Base-by-base conservation (phyloP, 139 green algal genomes). In the Ettlia oleoabundans region DNA sequence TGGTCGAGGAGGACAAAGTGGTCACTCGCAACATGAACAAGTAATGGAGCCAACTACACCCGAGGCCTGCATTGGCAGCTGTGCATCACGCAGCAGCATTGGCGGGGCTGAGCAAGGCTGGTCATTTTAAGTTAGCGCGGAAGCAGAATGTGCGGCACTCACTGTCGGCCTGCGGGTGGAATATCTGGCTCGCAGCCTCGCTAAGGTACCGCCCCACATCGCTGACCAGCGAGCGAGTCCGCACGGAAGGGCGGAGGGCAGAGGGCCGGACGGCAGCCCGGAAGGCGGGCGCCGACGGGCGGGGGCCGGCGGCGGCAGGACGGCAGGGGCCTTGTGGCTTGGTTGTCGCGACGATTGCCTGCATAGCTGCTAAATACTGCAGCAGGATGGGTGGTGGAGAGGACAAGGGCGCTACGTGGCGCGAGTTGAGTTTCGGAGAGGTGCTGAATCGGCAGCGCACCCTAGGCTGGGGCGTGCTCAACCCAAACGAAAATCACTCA, bases 141-240 rank as follows among this genome's bases (percentile, higher is more conserved):
- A 41, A 15, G 35, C 42, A 37, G 13, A 7, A 43, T 24, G 13
- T 55, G 37, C n/a, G 18, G 1, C 40, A 35, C 75, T 72, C 75
- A 67, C 51, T 52, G 67, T 84, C 63, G 28, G 38, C 22, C 79
- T 71, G 38, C 3, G 79, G 79, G 24, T 35, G 21, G 68, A 86
- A 86, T 24, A 86, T 83, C 35, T 72, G 73, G 13, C 37, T 55
- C 15, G 73, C 73, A 6, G 82, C 82, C 40, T 86, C 82, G 43
- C 72, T 65, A 2, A 86, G 74, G 76, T 86, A 86, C 35, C 58
- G 55, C 24, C 65, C 78, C 24, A 83, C 51, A 24, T 67, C 77
- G 24, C 37, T 38, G 47, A 62, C 47, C n/a, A 64, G 18, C 24
- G 28, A 26, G 37, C 32, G 28, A 5, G 33, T 8, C 40, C n/a